Evolutionary conservation across 495 filamentous ascomycete species (phyloP).

Genomic region (Podospora pseudopauciseta): DNA sequence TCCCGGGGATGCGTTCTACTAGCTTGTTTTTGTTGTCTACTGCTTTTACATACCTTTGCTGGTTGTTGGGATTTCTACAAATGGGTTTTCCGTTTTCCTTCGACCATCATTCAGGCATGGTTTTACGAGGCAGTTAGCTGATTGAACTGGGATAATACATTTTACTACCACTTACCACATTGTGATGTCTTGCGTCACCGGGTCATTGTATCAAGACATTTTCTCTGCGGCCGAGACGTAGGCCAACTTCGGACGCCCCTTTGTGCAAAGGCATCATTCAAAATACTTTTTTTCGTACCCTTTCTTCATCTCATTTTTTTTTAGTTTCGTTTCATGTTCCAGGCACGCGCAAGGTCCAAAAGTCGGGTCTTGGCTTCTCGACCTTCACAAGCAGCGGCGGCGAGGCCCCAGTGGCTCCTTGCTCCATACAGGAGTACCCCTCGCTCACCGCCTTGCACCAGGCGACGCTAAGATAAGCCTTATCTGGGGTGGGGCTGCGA

Average conservation of each 20-base stretch:
- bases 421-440: not conserved
- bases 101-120: conserved; percentile 25
- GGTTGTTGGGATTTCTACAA: conserved; percentile 23
- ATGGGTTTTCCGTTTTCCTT: conserved; percentile 12
- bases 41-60: conserved; percentile 25
- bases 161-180: conserved; percentile 12
- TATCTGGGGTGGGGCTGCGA: conserved; percentile 8
- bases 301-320: not conserved
- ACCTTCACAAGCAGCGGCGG: conserved; percentile 7
- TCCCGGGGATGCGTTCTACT: conserved; percentile 22
- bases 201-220: not conserved
- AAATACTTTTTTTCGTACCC: conserved; percentile 1
- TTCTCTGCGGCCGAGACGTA: not conserved
- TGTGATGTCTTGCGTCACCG: not conserved
- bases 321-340: conserved; percentile 12
- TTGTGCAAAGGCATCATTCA: not conserved
- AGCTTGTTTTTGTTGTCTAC: conserved; percentile 33
- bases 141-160: conserved; percentile 31
- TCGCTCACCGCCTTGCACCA: conserved; percentile 16
- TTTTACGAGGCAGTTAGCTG: conserved; percentile 31
- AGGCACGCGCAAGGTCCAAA: conserved; percentile 5
- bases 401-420: not conserved
- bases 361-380: conserved; percentile 11
- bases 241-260: conserved; percentile 5
- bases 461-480: conserved; percentile 12